Conservation (phyloP, 345 rosid species). For the Eucalyptus dawsonii region DNA sequence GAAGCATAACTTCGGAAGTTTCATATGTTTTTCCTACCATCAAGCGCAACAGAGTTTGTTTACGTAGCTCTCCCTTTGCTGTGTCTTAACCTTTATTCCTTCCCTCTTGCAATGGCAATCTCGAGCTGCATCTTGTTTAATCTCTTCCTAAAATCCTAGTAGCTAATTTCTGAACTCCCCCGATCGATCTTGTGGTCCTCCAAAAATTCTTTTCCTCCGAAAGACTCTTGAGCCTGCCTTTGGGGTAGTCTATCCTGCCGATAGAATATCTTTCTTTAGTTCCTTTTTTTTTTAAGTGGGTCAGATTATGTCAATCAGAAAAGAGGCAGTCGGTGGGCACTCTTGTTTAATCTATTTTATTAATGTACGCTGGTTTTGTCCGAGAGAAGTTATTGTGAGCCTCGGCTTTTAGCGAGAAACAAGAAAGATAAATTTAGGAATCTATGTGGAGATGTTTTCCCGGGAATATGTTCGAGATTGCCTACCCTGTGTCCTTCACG, state of each 20-base stretch:
- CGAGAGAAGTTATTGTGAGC: not conserved
- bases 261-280: not conserved
- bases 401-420: not conserved
- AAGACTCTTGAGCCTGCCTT: not conserved
- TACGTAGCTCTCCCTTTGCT: not conserved
- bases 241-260: not conserved
- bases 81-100: not conserved
- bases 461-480: not conserved
- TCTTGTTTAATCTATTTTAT: not conserved
- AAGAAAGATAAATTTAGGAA: not conserved
- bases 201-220: not conserved
- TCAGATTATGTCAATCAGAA: not conserved
- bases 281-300: not conserved
- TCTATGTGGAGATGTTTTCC: not conserved
- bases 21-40: not conserved
- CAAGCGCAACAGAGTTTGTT: not conserved
- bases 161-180: not conserved
- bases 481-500: not conserved
- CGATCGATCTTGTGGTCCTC: not conserved
- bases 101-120: not conserved
- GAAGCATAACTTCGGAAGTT: not conserved
- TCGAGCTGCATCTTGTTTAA: not conserved
- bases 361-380: not conserved
- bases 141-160: not conserved
- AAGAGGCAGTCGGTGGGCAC: not conserved